Base-by-base conservation (phyloP, 257 asterid genomes). In the Solanum pinnatisectum region DNA sequence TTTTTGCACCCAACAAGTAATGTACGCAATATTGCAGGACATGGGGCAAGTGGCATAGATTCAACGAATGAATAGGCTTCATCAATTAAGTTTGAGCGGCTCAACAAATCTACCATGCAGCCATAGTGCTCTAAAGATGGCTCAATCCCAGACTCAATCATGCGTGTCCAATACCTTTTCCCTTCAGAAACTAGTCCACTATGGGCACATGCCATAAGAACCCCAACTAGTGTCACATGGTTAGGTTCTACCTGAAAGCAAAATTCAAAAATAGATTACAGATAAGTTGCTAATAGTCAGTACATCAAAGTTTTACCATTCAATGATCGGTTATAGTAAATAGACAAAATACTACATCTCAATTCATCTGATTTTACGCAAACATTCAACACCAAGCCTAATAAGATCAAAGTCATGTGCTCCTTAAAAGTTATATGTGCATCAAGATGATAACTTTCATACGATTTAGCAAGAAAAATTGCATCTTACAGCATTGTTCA, bases 111-210 rank as follows among this genome's bases (percentile, higher is more conserved):
- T 1, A 94, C 96, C 96, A 95, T 92, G 93, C 95, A 93, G 85
- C 95, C 93, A 77, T 94, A 95, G 70, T 94, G 95, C 94, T 95
- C 98, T 92, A 92, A 88, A 32, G 96, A 91, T 13, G 97, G 97
- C 59, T 92, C 94, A n/a, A 94, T 92, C n/a, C 94, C 93, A 25
- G 91, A 91, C 15, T 86, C 90, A 3, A 92, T 67, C 97, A 95
- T 92, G 90, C 87, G 67, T 5, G 93, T 88, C 96, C 98, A 94
- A 77, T 92, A 93, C 89, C 87, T 92, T 89, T 82, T 89, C 65
- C 97, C 97, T 39, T 92, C 92, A 1, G 89, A 88, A 65, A 95
- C 93, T 65, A 92, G 90, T 78, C 97, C 95, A 35, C 93, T 90
- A 59, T 94, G 96, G 12, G 96, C 95, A 79, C 97, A 95, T 13